These are phyloP conservation scores for Stramenopiles sp. DNA, from an alignment of 352 stramenopile species.

Conservation along the genomic window DNA sequence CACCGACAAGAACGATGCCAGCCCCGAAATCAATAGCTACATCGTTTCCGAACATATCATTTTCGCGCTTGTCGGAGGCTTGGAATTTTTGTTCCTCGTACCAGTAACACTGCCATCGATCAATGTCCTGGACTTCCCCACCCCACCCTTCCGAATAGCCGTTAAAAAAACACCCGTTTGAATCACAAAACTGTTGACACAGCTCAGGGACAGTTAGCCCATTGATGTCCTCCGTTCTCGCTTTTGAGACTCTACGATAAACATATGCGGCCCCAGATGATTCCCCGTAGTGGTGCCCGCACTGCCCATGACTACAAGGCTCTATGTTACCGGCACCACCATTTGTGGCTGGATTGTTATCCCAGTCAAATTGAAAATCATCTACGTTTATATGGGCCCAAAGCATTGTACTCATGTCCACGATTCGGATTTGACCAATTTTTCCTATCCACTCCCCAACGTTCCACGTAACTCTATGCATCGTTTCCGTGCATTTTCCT, in stretches of 20 bases:
- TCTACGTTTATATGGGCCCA: conserved; percentile 94
- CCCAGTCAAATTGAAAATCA: conserved; percentile 76
- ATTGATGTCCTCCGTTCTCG: conserved; percentile 15
- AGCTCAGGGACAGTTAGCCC: conserved; percentile 28
- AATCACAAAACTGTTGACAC: conserved; percentile 35
- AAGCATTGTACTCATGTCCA: conserved; percentile 53
- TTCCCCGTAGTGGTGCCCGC: conserved; percentile 29
- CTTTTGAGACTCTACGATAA: conserved; percentile 42
- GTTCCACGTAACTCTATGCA: conserved; percentile 66
- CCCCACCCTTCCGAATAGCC: background rate
- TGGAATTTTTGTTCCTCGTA: conserved; percentile 57
- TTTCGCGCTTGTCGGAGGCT: conserved; percentile 58
- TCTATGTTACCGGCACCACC: conserved; percentile 21
- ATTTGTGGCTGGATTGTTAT: conserved; percentile 30
- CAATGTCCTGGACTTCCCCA: background rate
- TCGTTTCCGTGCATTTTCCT: conserved; percentile 53
- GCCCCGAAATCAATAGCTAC: conserved; percentile 55
- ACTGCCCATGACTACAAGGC: conserved; percentile 20
- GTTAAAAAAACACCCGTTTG: conserved; percentile 18
- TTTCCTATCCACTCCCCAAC: conserved; percentile 48
- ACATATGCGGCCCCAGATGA: conserved; percentile 50
- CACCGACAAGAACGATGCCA: conserved; percentile 51
- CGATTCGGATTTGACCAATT: conserved; percentile 67
- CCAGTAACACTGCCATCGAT: conserved; percentile 43
- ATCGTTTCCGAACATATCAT: conserved; percentile 55